Evolutionary conservation across 371 early-diverging fungal genomes (phyloP), one percentile per base, ranked within the genome.

Genomic region (Rhizopus microsporus): DNA sequence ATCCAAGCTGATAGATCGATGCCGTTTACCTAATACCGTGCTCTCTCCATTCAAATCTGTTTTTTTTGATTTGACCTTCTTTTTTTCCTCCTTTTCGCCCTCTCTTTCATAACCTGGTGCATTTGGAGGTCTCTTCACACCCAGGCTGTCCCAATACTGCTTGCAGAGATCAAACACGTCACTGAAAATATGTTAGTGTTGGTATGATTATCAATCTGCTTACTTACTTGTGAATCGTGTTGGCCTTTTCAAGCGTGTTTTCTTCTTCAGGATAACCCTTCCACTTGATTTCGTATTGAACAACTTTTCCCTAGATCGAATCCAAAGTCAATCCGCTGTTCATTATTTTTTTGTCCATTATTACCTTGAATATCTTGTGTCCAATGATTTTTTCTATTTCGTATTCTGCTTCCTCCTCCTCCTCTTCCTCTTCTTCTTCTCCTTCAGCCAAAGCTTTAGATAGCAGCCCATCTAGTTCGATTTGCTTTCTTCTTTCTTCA

Each of bases 181-280:
- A 47, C 69, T 73, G 33, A 43, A 46, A 42, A 23, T 44, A 38
- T 34, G 8, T 45, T 13, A 56, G 3, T 7, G 32, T 23, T 23
- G 17, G 15, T 34, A 49, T 2, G 30, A 48, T 23, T 29, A 47
- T 23, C 13, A 50, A 29, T 40, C 16, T 37, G 7, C 15, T 16
- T 49, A 37, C 66, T 63, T 67, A 73, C 74, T 38, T 44, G 40
- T 74, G 75, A 32, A 74, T 59, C 0, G 48, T 54, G 6, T 42
- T 48, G 2, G 71, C 69, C 12, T 15, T 54, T 45, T 75, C 75
- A 37, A 47, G 35, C 3, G 75, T 75, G 34, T 71, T 68, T 3
- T 59, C 57, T 31, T 49, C 39, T 1, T 44, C 38, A 17, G 57
- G 30, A 54, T 63, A 68, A 1, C 60, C 68, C 10, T 60, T 60